phyloP scores from a whole-genome alignment of 306 rosid species.

The Rosa rugosa region DNA sequence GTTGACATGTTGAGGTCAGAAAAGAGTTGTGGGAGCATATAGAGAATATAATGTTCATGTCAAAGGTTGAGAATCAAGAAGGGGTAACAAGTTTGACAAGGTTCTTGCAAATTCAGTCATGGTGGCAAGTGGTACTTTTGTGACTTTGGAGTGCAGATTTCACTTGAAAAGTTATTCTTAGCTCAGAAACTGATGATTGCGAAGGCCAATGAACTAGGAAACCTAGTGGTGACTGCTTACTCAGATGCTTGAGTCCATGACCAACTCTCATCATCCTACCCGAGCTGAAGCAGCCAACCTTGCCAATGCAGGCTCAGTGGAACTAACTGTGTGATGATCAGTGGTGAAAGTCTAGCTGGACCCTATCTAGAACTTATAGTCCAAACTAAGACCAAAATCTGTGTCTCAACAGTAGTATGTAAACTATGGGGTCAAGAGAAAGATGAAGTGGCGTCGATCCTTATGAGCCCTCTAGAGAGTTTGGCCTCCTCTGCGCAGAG shows the following conservation, averaged over 20 bases:
- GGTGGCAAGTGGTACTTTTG: conserved; percentile 29
- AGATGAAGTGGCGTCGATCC: not conserved
- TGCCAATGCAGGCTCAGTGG: conserved; percentile 38
- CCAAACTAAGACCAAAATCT: conserved; percentile 24
- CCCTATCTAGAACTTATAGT: no score
- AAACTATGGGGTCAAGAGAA: not conserved
- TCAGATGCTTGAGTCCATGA: conserved; percentile 43
- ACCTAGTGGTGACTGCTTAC: conserved; percentile 40
- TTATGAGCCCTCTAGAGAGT: conserved; percentile 38
- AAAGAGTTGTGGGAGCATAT: conserved; percentile 68
- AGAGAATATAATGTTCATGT: conserved; percentile 77
- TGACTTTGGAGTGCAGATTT: conserved; percentile 44
- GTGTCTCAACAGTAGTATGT: conserved; percentile 10
- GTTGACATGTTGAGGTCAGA: conserved; percentile 80
- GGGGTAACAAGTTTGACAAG: conserved; percentile 33
- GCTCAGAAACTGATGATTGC: conserved; percentile 17
- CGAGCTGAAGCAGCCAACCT: conserved; percentile 48
- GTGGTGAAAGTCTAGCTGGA: conserved; percentile 36
- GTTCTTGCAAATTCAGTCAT: conserved; percentile 41
- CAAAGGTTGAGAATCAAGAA: conserved; percentile 44
- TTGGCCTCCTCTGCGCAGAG: conserved; percentile 30
- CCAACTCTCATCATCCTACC: conserved; percentile 35
- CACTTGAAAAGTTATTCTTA: conserved; percentile 41
- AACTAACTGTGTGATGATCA: conserved; percentile 31
- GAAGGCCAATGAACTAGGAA: conserved; percentile 37